Percentiles rank a stretch among this genome's conserved stretches.
phyloP scores from a whole-genome alignment of 176 grass and related monocot species.

The Avena eriantha region DNA sequence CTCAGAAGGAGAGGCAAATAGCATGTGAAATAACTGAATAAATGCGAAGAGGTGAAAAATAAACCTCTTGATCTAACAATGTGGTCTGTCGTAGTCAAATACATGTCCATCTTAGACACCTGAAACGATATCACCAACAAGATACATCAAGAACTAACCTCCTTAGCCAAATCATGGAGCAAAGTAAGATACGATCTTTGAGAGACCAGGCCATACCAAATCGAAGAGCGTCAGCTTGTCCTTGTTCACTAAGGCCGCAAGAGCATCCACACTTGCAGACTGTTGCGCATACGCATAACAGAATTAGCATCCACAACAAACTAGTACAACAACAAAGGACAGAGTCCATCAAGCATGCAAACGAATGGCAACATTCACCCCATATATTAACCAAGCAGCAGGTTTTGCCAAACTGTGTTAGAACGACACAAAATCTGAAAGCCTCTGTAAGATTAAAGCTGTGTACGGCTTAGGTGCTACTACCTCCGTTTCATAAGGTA shows the following conservation, averaged over 20 bases:
- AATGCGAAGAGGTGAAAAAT: not conserved
- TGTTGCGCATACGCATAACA: conserved; percentile 47
- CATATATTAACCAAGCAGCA: not conserved
- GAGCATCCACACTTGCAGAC: conserved; percentile 58
- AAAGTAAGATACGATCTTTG: not conserved
- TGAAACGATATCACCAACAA: conserved; percentile 52
- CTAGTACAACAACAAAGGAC: not conserved
- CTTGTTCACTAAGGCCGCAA: conserved; percentile 73
- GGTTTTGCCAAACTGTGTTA: not conserved
- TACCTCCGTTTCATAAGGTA: too few species aligned
- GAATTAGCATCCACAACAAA: conserved; percentile 22
- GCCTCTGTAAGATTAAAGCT: not conserved
- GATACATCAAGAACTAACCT: conserved; percentile 1
- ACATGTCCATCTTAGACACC: conserved; percentile 93
- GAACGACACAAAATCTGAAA: not conserved
- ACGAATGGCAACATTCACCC: conserved; percentile 7
- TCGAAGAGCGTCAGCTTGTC: conserved; percentile 67
- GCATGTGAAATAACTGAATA: not conserved
- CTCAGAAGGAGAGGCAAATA: conserved; percentile 1
- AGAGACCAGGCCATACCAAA: conserved; percentile 55
- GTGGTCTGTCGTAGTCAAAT: conserved; percentile 83
- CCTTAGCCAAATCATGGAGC: conserved; percentile 2
- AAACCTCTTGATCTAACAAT: conserved; percentile 81
- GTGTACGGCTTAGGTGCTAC: not conserved
- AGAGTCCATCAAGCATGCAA: not conserved